Evolutionary conservation across 2,329 filamentous ascomycete species (phyloP).

Genomic region (Fusarium lateritium): DNA sequence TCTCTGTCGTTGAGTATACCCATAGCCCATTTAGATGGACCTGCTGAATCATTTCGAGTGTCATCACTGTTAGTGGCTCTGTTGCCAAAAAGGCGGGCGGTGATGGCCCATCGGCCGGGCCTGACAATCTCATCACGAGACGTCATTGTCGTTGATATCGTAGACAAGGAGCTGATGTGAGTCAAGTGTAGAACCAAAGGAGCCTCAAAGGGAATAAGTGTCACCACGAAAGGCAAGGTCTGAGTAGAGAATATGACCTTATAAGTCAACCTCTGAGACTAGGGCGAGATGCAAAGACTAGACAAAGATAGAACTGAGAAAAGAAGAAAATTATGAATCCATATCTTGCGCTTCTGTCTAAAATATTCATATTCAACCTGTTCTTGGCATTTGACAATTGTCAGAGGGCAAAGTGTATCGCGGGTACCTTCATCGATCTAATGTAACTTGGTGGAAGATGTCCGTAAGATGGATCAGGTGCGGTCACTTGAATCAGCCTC

Average conservation of each 20-base stretch:
- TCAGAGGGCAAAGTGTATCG: not conserved
- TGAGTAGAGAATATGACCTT: too few relatives aligned
- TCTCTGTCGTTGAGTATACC: conserved; percentile 9
- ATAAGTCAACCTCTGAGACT: not conserved
- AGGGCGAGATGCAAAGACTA: not conserved
- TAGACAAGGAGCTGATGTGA: not conserved
- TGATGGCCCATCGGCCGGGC: not conserved
- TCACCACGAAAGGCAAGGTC: too few relatives aligned
- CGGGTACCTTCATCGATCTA: not conserved
- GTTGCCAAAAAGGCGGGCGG: not conserved
- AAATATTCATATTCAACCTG: not conserved
- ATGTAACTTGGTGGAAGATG: not conserved
- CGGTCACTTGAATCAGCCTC: not conserved
- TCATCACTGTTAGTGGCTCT: not conserved
- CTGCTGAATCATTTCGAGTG: not conserved
- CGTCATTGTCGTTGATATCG: not conserved
- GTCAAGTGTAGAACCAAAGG: too few relatives aligned
- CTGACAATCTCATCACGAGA: not conserved
- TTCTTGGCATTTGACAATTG: not conserved
- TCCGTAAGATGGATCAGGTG: not conserved
- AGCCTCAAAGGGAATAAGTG: too few relatives aligned
- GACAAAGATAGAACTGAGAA: not conserved
- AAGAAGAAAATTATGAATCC: not conserved
- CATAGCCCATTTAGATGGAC: not conserved
- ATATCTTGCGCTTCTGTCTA: not conserved